These are phyloP conservation scores for Candolleomyces aberdarensis DNA, from an alignment of 768 basidiomycete genomes.

Conservation along the genomic window DNA sequence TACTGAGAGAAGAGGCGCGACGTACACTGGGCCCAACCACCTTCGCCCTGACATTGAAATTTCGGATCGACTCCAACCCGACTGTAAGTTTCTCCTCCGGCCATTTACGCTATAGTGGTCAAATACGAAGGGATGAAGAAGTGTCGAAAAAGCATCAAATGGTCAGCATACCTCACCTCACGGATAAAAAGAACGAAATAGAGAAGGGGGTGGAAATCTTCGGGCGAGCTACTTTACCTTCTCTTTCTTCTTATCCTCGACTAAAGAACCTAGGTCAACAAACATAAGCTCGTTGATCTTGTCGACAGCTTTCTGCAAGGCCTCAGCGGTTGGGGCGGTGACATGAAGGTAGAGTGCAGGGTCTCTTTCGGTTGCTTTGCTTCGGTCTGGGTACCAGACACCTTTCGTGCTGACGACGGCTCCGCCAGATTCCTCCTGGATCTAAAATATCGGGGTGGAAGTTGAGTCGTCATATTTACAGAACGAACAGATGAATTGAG, in stretches of 20 bases:
- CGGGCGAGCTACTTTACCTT: constrained; percentile 38
- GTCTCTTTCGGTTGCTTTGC: constrained; percentile 88
- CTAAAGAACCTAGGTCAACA: constrained; percentile 75
- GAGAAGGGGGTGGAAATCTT: too few relatives aligned
- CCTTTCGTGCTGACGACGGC: constrained; percentile 86
- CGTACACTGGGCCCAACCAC: constrained; percentile 91
- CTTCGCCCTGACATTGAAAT: constrained; percentile 97
- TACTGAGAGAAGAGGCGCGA: constrained; percentile 9
- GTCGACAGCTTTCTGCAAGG: constrained; percentile 63
- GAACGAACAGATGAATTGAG: neutral
- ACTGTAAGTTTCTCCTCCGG: constrained; percentile 95
- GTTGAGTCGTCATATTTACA: neutral
- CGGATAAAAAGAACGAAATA: neutral
- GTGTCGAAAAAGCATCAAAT: neutral
- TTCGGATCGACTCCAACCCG: constrained; percentile 86
- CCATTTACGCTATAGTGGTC: constrained; percentile 76
- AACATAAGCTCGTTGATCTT: constrained; percentile 72
- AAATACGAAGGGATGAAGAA: neutral
- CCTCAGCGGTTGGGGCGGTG: constrained; percentile 66
- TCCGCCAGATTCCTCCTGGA: constrained; percentile 89
- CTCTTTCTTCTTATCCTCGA: constrained; percentile 68
- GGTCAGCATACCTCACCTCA: neutral
- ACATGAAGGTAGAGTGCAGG: constrained; percentile 94
- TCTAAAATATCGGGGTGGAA: constrained; percentile 40
- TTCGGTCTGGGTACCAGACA: constrained; percentile 92